phyloP scores from a whole-genome alignment of 176 grass and related monocot genomes.

The Oryza punctata region DNA sequence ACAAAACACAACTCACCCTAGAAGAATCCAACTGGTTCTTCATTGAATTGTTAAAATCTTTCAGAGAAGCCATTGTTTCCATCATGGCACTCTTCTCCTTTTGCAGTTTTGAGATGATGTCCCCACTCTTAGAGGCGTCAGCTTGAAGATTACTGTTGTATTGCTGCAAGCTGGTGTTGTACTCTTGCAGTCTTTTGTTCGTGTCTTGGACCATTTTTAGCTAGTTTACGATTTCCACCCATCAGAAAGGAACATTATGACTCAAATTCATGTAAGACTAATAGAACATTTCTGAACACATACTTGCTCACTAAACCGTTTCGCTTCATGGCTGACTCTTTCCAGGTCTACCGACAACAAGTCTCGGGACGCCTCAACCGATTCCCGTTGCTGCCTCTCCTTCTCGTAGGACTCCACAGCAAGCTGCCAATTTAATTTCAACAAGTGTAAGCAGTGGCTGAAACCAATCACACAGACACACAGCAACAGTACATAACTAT shows the following conservation, averaged over 20 bases:
- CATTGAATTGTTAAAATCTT: conserved; percentile 66
- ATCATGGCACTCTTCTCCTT: conserved; percentile 87
- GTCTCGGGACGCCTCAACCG: conserved; percentile 46
- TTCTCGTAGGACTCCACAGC: conserved; percentile 60
- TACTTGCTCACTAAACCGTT: conserved; percentile 82
- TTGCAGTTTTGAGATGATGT: conserved; percentile 69
- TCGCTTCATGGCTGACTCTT: conserved; percentile 62
- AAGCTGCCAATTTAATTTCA: conserved; percentile 36
- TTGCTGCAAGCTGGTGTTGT: conserved; percentile 84
- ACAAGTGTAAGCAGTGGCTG: background rate
- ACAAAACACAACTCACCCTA: conserved; percentile 43
- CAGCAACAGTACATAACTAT: background rate
- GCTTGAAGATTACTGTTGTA: conserved; percentile 95
- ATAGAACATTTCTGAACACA: background rate
- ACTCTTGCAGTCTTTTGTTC: conserved; percentile 70
- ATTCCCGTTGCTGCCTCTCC: conserved; percentile 56
- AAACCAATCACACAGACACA: background rate
- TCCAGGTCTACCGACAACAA: conserved; percentile 61
- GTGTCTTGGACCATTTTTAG: conserved; percentile 90
- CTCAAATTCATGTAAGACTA: background rate
- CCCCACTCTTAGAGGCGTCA: conserved; percentile 68
- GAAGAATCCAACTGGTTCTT: conserved; percentile 78
- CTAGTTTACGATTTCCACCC: conserved; percentile 41
- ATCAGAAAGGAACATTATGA: conserved; percentile 15
- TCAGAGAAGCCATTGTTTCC: conserved; percentile 61